These are phyloP conservation scores for Thalia dealbata DNA, from an alignment of 176 grass and related monocot genomes.

Conservation along the genomic window DNA sequence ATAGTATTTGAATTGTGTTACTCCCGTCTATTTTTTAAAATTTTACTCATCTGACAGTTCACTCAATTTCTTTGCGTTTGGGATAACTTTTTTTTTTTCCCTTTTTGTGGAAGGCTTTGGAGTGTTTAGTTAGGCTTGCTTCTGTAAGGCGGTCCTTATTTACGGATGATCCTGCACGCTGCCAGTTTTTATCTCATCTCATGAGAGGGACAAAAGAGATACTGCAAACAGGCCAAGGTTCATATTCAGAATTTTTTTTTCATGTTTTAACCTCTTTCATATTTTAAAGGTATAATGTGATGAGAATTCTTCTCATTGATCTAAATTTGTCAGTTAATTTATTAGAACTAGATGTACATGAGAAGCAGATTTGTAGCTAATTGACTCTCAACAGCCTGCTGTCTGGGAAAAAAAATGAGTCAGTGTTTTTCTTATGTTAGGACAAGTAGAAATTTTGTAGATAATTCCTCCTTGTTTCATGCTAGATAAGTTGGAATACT, in stretches of 20 bases:
- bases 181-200: conserved; percentile 75
- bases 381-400: neutral
- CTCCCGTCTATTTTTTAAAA: neutral
- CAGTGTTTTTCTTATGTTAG: neutral
- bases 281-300: neutral
- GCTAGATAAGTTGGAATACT: too few species aligned
- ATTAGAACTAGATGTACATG: neutral
- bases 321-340: neutral
- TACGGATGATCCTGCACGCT: conserved; percentile 71
- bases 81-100: neutral
- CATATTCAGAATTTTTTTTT: conserved; percentile 2
- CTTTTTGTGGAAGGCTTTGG: conserved; percentile 88
- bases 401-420: neutral
- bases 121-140: conserved; percentile 95
- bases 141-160: conserved; percentile 91
- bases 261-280: neutral
- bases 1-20: neutral
- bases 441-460: neutral
- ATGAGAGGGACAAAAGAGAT: conserved; percentile 98
- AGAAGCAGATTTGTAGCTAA: neutral
- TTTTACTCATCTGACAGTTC: neutral
- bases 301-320: neutral
- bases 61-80: neutral
- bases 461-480: neutral
- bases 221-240: conserved; percentile 96